phyloP scores from a whole-genome alignment of 2,329 filamentous ascomycete genomes.

The Botrytis sinoallii region DNA sequence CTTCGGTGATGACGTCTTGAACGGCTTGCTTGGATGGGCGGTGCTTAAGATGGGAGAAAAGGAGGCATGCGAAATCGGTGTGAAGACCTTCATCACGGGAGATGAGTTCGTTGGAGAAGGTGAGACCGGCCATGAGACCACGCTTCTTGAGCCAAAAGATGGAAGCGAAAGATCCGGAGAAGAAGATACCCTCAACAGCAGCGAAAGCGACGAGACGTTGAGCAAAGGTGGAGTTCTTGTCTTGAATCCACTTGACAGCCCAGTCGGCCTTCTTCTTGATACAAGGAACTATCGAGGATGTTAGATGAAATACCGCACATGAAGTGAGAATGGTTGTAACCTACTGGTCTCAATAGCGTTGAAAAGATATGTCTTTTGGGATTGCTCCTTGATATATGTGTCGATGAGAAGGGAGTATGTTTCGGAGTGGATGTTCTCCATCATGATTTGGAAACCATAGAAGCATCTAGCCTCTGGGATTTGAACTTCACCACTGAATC shows the following conservation, averaged over 20 bases:
- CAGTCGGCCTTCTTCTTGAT: constrained; percentile 99
- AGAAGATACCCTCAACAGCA: constrained; percentile 99
- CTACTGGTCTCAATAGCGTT: constrained; percentile 97
- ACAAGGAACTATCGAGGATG: constrained; percentile 66
- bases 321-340: constrained; percentile 35
- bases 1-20: constrained; percentile 86
- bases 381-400: constrained; percentile 97
- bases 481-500: constrained; percentile 95
- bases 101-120: constrained; percentile 99
- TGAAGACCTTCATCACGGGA: constrained; percentile 99
- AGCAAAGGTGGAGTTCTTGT: constrained; percentile 90
- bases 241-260: constrained; percentile 92
- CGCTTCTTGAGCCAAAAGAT: constrained; percentile 99
- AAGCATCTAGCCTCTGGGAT: constrained; percentile 98
- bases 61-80: constrained; percentile 96
- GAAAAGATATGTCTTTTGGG: constrained; percentile 91
- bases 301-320: constrained; percentile 32
- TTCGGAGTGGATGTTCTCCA: constrained; percentile 99
- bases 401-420: constrained; percentile 99
- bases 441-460: constrained; percentile 99
- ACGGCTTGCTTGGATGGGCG: constrained; percentile 81
- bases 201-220: constrained; percentile 95
- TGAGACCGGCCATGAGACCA: constrained; percentile 95
- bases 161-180: constrained; percentile 95
- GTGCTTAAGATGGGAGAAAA: constrained; percentile 96